These are phyloP conservation scores for Crucihimalaya himalaica DNA, from an alignment of 345 rosid genomes.

Conservation along the genomic window DNA sequence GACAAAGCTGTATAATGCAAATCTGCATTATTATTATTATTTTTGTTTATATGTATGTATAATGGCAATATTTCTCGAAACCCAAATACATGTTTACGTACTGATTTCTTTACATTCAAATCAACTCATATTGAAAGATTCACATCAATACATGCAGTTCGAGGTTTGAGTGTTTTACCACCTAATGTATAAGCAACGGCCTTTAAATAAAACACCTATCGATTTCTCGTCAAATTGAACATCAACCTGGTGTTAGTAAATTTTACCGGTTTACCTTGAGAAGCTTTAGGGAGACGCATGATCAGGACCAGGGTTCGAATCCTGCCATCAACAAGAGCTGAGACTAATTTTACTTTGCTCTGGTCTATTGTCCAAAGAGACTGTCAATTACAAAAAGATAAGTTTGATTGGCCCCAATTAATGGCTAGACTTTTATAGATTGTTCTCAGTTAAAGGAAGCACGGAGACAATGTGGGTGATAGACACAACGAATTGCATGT, in stretches of 20 bases:
- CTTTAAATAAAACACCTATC: background rate
- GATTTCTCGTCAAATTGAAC: background rate
- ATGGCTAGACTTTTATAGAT: background rate
- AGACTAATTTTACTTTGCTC: background rate
- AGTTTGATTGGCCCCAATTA: background rate
- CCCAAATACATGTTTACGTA: too few species aligned
- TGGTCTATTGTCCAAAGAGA: background rate
- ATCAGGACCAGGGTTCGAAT: background rate
- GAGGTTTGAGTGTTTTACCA: too few species aligned
- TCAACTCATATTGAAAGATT: too few species aligned
- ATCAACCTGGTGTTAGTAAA: background rate
- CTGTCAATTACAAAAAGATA: background rate
- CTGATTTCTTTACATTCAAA: too few species aligned
- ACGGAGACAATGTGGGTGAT: slow-evolving; percentile 59
- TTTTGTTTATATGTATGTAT: too few species aligned
- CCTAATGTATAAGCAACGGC: background rate
- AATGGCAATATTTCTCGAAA: too few species aligned
- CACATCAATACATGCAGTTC: too few species aligned
- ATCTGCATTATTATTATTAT: too few species aligned
- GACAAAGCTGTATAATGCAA: too few species aligned
- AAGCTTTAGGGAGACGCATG: background rate
- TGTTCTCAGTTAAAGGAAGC: slow-evolving; percentile 26
- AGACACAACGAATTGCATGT: slow-evolving; percentile 87
- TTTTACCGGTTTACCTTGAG: too few species aligned
- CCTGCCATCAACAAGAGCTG: background rate